Conservation (phyloP, 2,329 filamentous ascomycete species). For the Venturia pyrina region DNA sequence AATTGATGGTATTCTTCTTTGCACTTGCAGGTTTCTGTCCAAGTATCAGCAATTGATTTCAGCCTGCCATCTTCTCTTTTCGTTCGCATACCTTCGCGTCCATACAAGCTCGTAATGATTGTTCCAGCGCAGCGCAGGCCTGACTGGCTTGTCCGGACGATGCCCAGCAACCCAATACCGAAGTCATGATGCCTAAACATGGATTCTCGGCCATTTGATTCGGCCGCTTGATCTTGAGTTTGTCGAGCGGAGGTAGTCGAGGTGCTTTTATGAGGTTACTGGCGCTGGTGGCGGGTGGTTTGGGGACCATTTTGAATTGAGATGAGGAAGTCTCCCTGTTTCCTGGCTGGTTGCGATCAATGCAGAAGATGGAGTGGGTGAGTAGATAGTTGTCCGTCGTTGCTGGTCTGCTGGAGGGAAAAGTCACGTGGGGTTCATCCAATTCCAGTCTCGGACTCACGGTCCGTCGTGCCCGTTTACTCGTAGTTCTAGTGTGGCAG, state of each 20-base stretch:
- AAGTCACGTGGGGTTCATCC: neutral
- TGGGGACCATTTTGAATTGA: conserved; percentile 12
- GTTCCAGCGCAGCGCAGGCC: conserved; percentile 50
- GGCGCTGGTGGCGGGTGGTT: conserved; percentile 9
- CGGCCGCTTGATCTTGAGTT: conserved; percentile 55
- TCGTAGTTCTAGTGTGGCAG: neutral
- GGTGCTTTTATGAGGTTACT: conserved; percentile 23
- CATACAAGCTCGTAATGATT: conserved; percentile 61
- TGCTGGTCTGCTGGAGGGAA: neutral
- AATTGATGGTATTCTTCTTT: conserved; percentile 78
- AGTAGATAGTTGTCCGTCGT: neutral
- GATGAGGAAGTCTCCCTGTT: neutral
- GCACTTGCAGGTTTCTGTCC: conserved; percentile 39
- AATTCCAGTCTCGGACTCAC: neutral
- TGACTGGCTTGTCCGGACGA: conserved; percentile 60
- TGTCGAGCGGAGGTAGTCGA: conserved; percentile 48
- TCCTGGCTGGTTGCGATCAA: neutral
- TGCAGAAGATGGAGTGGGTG: neutral
- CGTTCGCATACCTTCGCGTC: conserved; percentile 57
- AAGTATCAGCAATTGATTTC: conserved; percentile 3
- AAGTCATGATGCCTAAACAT: conserved; percentile 58
- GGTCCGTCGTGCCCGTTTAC: neutral
- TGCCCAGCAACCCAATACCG: conserved; percentile 71
- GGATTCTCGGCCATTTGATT: conserved; percentile 53
- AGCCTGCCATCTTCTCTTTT: neutral